Conservation (phyloP, 1,284 basidiomycete genomes). For the Trichosporon sp. region DNA sequence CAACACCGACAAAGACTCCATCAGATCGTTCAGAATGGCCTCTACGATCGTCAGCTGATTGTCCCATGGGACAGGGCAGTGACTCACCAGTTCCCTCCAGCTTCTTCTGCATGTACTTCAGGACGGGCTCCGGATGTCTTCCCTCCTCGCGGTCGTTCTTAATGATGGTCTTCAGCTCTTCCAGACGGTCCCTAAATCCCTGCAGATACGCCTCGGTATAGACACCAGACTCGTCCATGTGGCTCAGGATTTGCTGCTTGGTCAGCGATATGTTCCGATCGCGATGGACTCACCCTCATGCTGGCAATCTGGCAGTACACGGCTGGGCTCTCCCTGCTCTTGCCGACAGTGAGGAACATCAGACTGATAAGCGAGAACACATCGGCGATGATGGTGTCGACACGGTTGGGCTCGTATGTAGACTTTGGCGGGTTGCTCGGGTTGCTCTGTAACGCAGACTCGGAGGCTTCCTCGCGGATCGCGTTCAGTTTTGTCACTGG, state of each 20-base stretch:
- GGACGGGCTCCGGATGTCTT: conserved; percentile 83
- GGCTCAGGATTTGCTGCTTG: conserved; percentile 81
- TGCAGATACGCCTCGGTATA: conserved; percentile 87
- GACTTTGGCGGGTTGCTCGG: conserved; percentile 17
- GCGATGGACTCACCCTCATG: conserved; percentile 72
- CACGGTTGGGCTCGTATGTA: conserved; percentile 70
- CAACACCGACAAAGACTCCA: conserved; percentile 80
- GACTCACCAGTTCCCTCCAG: conserved; percentile 85
- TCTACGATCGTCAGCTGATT: conserved; percentile 60
- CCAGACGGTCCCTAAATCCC: conserved; percentile 78
- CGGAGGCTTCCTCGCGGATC: conserved; percentile 67
- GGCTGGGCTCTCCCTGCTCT: conserved; percentile 86
- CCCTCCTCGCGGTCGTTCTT: conserved; percentile 76
- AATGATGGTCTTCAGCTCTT: conserved; percentile 78
- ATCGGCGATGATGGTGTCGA: conserved; percentile 90
- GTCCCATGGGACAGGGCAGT: background rate
- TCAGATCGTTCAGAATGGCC: conserved; percentile 70
- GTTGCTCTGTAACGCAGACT: conserved; percentile 29
- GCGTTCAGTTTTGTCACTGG: conserved; percentile 89
- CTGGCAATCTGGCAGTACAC: conserved; percentile 91
- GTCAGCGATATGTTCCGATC: conserved; percentile 21
- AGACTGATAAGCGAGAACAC: conserved; percentile 89
- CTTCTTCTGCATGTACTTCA: conserved; percentile 85
- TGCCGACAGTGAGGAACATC: conserved; percentile 91
- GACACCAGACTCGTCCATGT: conserved; percentile 89